Evolutionary conservation across 164 flowering plant genomes (phyloP), one percentile per base, ranked within the genome.

Genomic region (Dillenia turbinata): DNA sequence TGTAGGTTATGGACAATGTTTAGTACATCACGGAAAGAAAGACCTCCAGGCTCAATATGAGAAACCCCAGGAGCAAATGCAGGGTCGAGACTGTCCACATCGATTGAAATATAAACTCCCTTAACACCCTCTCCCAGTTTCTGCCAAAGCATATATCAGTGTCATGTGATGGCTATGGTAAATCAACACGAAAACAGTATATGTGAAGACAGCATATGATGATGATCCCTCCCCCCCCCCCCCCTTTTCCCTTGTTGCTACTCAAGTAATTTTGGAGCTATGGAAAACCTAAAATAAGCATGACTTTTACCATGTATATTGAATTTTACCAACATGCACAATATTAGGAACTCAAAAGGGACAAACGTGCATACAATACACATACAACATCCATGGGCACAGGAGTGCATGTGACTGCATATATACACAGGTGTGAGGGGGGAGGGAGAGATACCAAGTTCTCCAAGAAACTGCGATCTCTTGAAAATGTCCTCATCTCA

Each of bases 1-100:
- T 88, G 78, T 51, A 94, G 96, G 67, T 89, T 89, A 64, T 94
- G 99, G 63, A 91, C 80, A 54, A 94, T 91, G 85, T 94, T 91
- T 59, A 91, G 86, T 63, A 88, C 96, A 61, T 94, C 96, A 1
- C 97, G 88, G 77, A 94, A 94, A 16, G 96, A 87, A 52, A 94
- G 96, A 55, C 99, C 99, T 57, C 99, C 97, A n/a, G 97, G 96
- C 72, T 94, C 99, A 54, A 94, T 85, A 66, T 94, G 99, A 24
- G 99, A 94, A 19, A 94, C 99, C 9, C 97, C 99, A 11, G 96
- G 99, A 54, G 99, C 96, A 84, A 94, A 91, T 56, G 96, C 97
- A 62, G 99, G 99, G 66, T 94, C 99, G 17, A 94, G 87, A 65
- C 92, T 80, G 71, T 94, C 99, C 65, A 94, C 78, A 69, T 94